These are phyloP conservation scores for Primulina tabacum DNA, from an alignment of 257 asterid genomes.

Conservation along the genomic window DNA sequence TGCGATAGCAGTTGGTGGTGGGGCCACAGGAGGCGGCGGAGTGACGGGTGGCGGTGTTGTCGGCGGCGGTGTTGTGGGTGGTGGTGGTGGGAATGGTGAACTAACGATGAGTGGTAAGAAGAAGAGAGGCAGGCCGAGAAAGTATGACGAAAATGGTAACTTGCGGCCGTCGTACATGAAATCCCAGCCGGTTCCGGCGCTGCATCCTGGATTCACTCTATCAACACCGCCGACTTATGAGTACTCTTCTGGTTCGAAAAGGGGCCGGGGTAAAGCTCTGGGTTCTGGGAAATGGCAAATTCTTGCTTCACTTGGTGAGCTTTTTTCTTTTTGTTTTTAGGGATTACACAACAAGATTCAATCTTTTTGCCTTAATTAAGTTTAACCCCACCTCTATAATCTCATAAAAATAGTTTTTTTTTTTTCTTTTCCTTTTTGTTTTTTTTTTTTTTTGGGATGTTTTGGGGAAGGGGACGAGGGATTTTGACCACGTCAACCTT, in stretches of 20 bases:
- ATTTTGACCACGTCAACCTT: neutral
- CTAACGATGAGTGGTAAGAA: conserved; percentile 41
- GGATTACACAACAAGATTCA: conserved; percentile 10
- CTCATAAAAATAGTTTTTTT: neutral
- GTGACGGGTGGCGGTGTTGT: neutral
- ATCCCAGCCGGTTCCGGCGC: conserved; percentile 31
- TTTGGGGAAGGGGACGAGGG: neutral
- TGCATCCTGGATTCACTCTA: conserved; percentile 56
- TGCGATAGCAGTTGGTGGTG: conserved; percentile 20
- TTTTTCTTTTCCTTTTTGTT: no score
- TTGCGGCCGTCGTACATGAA: conserved; percentile 47
- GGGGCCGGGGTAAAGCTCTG: conserved; percentile 56
- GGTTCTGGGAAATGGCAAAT: conserved; percentile 52
- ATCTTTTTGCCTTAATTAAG: conserved; percentile 3
- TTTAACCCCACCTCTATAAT: neutral
- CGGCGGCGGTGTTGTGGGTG: conserved; percentile 25
- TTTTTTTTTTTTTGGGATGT: neutral
- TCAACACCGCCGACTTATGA: conserved; percentile 61
- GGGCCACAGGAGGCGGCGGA: conserved; percentile 17
- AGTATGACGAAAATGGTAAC: conserved; percentile 82
- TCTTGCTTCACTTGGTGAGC: conserved; percentile 69
- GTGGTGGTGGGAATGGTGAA: conserved; percentile 31
- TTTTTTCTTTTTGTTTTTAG: neutral
- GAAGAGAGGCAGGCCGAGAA: conserved; percentile 89
- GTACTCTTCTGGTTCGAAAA: conserved; percentile 44